Evolutionary conservation across 2,329 filamentous ascomycete genomes (phyloP), one percentile per base, ranked within the genome.

Genomic region (Purpureocillium takamizusanense): DNA sequence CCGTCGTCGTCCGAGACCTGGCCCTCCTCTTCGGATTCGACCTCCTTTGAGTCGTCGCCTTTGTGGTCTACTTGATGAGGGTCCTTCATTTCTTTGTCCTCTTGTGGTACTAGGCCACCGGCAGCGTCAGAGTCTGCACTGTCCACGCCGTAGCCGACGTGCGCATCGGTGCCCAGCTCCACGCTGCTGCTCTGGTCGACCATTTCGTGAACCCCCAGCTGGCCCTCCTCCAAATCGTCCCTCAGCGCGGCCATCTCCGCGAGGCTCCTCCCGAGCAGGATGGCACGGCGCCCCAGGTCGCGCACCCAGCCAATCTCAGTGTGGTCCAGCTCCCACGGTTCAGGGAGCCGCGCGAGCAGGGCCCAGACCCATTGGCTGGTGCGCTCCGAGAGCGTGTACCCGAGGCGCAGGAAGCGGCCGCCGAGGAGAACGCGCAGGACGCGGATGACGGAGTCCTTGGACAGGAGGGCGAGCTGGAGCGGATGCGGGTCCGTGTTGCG

Each of bases 341-440:
- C 83, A 1, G 84, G 81, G 42, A 90, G 70, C 41, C 79, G 74
- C 3, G 84, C 86, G 33, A 95, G 66, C 41, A 95, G 60, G 0
- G 83, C 80, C 89, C 88, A 95, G 4, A 86, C 67, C 90, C 90
- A 97, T 13, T 78, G 72, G 42, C 86, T 88, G 4, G 85, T 78
- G 35, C 80, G 74, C 49, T 76, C 72, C 18, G 76, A 68, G 23
- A 87, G 65, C 23, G 72, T 69, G 16, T 67, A 61, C n/a, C 73
- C 74, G 36, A 71, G 72, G 33, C 70, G 72, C 38, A 83, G 70
- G 37, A 83, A 76, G 43, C 76, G 77, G 37, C 77, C 76, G 14
- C 72, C 69, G 21, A 83, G 65, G n/a, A 85, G 62, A 37, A 89
- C 67, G 18, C 75, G 71, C 30, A 95, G 56, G 25, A 90, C 67